Conservation (phyloP, 345 rosid genomes). For the Eucalyptus grandis region DNA sequence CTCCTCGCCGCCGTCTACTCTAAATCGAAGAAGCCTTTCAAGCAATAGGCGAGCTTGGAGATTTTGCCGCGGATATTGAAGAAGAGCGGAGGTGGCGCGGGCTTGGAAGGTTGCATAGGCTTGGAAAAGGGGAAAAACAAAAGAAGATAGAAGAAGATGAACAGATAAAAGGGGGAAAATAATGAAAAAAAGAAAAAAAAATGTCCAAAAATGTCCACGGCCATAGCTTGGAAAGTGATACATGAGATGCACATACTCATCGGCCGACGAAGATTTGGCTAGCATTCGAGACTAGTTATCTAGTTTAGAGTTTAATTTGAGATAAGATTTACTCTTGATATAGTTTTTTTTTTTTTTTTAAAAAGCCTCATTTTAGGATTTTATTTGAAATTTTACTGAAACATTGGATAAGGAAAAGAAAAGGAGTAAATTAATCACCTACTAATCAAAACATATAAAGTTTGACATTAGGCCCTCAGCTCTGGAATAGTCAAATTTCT, state of each 20-base stretch:
- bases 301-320: background rate
- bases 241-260: background rate
- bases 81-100: background rate
- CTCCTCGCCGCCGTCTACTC: conserved; percentile 29
- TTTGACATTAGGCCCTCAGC: background rate
- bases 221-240: background rate
- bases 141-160: background rate
- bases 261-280: background rate
- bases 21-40: conserved; percentile 1
- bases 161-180: background rate
- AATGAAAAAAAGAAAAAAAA: background rate
- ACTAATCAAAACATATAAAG: background rate
- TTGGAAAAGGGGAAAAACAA: background rate
- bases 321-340: background rate
- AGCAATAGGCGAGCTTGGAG: background rate
- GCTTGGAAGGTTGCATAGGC: background rate
- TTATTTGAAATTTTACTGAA: background rate
- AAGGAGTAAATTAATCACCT: background rate
- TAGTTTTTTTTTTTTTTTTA: background rate
- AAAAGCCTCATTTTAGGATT: background rate
- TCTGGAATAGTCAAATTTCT: background rate
- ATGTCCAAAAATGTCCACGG: background rate
- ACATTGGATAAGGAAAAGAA: background rate
- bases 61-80: background rate
- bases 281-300: background rate